Evolutionary conservation across 2,329 filamentous ascomycete genomes (phyloP), one percentile per base, ranked within the genome.

Genomic region (Colletotrichum incanum): DNA sequence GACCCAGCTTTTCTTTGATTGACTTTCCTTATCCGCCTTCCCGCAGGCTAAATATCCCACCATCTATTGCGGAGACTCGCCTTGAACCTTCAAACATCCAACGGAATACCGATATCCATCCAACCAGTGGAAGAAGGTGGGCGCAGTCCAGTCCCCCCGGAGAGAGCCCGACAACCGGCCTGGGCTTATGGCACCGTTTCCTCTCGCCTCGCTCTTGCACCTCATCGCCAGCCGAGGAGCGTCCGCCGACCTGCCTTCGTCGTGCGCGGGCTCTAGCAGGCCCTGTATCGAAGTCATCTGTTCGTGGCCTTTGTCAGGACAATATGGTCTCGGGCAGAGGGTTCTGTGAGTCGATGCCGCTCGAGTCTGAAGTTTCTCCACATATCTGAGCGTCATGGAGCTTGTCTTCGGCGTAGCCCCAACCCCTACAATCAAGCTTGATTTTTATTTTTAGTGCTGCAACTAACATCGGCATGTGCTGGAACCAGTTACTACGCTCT

Each of bases 401-500:
- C 65, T 45, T n/a, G 28, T 45, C 23, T 65, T 37, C 28, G 14
- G 31, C 60, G 56, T 65, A 55, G 31, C 34, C 14, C 59, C 23
- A 31, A 6, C 49, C n/a, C 23, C 55, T 34, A 8, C 37, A 58
- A 58, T 58, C 34, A 58, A 41, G 34, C 55, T 58, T n/a, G n/a
- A n/a, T 58, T 58, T 31, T 59, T 39, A 34, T 26, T n/a, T n/a
- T n/a, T 58, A 47, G 50, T 28, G 43, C 61, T 31, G n/a, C 56
- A 16, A 39, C 67, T 73, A 47, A 74, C 37, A 43, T 45, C 34
- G 31, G 16, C 50, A 28, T 59, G 28, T 23, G 55, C 20, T 49
- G 23, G 12, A 55, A 12, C 12, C 73, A 90, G 89, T 72, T 91
- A 92, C 78, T 93, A 93, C 77, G 84, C 89, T 54, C 86, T 93